These are phyloP conservation scores for Kokia cookei DNA, from an alignment of 441 rosid genomes.

Conservation along the genomic window DNA sequence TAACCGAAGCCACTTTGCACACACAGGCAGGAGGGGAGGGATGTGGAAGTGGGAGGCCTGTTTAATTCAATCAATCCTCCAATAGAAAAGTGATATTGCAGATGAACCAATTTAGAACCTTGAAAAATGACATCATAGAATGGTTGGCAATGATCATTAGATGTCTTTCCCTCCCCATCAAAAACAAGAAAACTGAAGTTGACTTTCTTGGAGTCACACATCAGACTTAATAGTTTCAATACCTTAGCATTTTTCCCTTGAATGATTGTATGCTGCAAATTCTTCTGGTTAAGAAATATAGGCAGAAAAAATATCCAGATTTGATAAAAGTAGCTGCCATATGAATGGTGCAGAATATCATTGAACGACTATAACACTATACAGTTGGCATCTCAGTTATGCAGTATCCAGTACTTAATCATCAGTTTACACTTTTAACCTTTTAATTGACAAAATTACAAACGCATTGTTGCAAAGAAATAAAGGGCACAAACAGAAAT, in stretches of 20 bases:
- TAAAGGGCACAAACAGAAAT: background rate
- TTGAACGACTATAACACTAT: background rate
- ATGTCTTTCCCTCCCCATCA: slow-evolving; percentile 2
- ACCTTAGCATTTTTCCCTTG: background rate
- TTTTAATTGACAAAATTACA: background rate
- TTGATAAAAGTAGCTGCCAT: background rate
- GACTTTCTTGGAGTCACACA: background rate
- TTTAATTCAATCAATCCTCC: background rate
- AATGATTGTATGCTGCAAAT: background rate
- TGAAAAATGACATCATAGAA: background rate
- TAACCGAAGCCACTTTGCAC: background rate
- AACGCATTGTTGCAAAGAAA: background rate
- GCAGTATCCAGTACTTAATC: background rate
- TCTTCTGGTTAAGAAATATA: background rate
- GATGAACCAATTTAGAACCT: background rate
- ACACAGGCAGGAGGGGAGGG: background rate
- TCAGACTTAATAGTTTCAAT: background rate
- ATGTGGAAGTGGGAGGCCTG: background rate
- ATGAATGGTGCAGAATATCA: background rate
- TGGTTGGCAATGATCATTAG: background rate
- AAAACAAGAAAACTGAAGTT: background rate
- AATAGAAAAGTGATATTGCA: background rate
- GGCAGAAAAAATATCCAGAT: background rate
- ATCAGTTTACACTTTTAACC: background rate
- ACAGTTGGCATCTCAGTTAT: background rate